These are phyloP conservation scores for Geotrichum citri-aurantii DNA, from an alignment of 1,139 yeast species.

Conservation along the genomic window DNA sequence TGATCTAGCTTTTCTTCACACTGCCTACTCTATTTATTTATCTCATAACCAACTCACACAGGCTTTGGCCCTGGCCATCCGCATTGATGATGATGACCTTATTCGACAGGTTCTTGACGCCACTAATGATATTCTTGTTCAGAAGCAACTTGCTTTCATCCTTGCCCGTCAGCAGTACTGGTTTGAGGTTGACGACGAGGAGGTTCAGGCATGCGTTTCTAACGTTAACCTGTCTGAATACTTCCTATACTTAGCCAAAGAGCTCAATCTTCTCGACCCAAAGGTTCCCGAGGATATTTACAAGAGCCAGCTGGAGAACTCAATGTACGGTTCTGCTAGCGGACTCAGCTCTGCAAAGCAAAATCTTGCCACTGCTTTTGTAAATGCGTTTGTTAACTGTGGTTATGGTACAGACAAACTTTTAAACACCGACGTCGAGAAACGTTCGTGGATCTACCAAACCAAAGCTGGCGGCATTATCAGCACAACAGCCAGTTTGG, in stretches of 20 bases:
- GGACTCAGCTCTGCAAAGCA: constrained; percentile 93
- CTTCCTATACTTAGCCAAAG: constrained; percentile 74
- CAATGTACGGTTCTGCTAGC: constrained; percentile 52
- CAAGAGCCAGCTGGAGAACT: constrained; percentile 78
- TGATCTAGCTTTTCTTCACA: constrained; percentile 75
- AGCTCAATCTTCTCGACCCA: constrained; percentile 81
- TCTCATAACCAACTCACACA: constrained; percentile 78
- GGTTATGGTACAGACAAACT: constrained; percentile 87
- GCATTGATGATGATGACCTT: constrained; percentile 75
- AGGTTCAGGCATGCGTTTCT: constrained; percentile 79
- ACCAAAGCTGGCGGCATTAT: constrained; percentile 91
- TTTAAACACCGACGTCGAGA: constrained; percentile 56
- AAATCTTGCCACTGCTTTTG: constrained; percentile 92
- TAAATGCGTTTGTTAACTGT: constrained; percentile 82
- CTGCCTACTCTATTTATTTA: constrained; percentile 86
- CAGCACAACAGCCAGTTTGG: constrained; percentile 91
- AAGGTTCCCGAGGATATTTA: constrained; percentile 93
- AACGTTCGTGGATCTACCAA: constrained; percentile 80
- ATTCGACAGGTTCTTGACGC: constrained; percentile 73
- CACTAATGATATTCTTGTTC: constrained; percentile 64
- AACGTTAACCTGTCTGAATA: constrained; percentile 75
- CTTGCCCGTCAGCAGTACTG: constrained; percentile 83
- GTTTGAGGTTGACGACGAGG: constrained; percentile 63
- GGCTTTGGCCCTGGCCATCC: constrained; percentile 83
- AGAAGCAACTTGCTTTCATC: constrained; percentile 87